A percentile compares a stretch with the other conserved stretches of the same genome.
These are phyloP conservation scores for Sapria himalayana DNA, from an alignment of 345 rosid genomes.

Conservation along the genomic window DNA sequence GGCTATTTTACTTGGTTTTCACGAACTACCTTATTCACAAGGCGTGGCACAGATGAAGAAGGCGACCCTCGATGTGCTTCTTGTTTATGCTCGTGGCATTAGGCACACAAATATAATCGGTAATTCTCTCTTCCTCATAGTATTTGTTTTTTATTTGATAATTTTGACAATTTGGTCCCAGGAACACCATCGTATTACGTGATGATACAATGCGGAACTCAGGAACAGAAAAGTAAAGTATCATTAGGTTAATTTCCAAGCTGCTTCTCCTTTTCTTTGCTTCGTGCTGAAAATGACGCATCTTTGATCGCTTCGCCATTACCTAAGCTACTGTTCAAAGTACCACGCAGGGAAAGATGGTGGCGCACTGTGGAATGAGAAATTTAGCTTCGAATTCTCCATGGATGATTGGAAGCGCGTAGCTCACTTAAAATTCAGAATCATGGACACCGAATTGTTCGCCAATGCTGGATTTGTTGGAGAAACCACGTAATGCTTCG, in stretches of 20 bases:
- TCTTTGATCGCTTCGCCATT: too few species aligned
- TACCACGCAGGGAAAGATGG: slow-evolving; percentile 31
- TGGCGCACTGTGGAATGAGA: slow-evolving; percentile 65
- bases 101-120: slow-evolving; percentile 45
- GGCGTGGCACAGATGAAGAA: slow-evolving; percentile 17
- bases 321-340: too few species aligned
- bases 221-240: slow-evolving; percentile 36
- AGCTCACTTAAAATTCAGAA: slow-evolving; percentile 34
- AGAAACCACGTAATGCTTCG: slow-evolving; percentile 32
- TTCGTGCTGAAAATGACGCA: too few species aligned
- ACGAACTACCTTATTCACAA: background rate
- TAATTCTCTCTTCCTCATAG: slow-evolving; percentile 9
- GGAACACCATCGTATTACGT: slow-evolving; percentile 48
- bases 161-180: slow-evolving; percentile 10
- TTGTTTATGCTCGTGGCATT: slow-evolving; percentile 67
- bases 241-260: slow-evolving; percentile 40
- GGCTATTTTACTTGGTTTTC: too few species aligned
- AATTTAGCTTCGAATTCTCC: slow-evolving; percentile 40
- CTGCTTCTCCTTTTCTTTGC: slow-evolving; percentile 1
- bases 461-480: slow-evolving; percentile 46
- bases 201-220: slow-evolving; percentile 40
- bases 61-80: slow-evolving; percentile 55
- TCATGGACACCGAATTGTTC: slow-evolving; percentile 44
- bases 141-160: background rate
- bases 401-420: slow-evolving; percentile 29